Base-by-base conservation (phyloP, 2,329 filamentous ascomycete species). In the Tolypocladium inflatum region DNA sequence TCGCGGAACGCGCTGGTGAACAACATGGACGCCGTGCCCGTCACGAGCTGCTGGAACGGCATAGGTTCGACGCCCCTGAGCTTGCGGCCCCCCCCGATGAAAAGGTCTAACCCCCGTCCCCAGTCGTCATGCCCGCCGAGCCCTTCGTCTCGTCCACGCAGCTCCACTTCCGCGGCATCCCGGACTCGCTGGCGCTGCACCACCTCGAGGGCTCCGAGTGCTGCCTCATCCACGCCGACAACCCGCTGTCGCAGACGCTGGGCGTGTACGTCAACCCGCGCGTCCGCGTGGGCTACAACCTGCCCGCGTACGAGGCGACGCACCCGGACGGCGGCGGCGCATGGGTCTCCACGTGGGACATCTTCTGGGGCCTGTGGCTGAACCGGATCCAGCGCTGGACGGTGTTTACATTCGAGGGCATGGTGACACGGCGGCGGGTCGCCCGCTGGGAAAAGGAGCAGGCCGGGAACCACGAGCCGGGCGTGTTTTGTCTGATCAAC, bases 131-230 rank as follows among this genome's bases (percentile, higher is more conserved):
- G 73, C 77, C 81, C 26, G 77, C 81, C 0, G 73, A 74, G 10
- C 81, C 83, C 0, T 86, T 86, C 65, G 78, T 82, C 62, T 73
- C 72, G 2, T 67, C 71, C 1, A 66, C 66, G 3, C 63, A 65
- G 52, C 68, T 89, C 0, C 76, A 73, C n/a, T 90, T 90, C 70
- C 82, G 87, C 11, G 86, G 79, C 5, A 76, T 88, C 26, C 67
- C 81, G 0, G 86, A 89, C 65, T 79, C 78, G 4, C 80, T 93
- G 1, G 83, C 83, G 2, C 66, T 70, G 9, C 66, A 75, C 33
- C 87, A 90, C 66, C 76, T 91, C 33, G 89, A 92, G 70, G 89
- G 79, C n/a, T 88, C 84, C 17, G 89, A 92, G 71, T 91, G 88
- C 74, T 92, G 89, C 70, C 80, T 92, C 56, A 84, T 90, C 57